Evolutionary conservation across 23 red algal genomes (phyloP).

Genomic region (Gracilariopsis chorda): DNA sequence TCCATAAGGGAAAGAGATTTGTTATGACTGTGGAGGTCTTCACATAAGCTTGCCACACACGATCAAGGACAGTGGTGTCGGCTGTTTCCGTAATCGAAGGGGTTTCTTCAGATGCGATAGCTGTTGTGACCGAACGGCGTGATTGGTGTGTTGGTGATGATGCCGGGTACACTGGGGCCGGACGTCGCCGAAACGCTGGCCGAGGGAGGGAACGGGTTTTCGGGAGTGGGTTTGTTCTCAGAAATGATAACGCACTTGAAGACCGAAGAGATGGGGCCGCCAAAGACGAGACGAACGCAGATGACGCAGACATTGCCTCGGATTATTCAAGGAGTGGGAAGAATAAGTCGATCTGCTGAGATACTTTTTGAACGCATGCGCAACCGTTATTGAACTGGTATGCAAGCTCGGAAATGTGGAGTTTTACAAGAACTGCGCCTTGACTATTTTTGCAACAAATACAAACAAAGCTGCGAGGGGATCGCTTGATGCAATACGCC

Average conservation of each 20-base stretch:
- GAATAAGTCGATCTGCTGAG: too few relatives aligned
- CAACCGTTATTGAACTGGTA: too few relatives aligned
- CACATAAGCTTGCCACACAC: conserved; percentile 45
- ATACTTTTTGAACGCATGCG: too few relatives aligned
- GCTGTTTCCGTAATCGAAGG: neutral
- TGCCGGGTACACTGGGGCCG: neutral
- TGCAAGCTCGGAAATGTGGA: too few relatives aligned
- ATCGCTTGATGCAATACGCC: too few relatives aligned
- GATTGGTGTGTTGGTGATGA: neutral
- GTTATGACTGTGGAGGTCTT: conserved; percentile 81
- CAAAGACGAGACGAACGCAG: neutral
- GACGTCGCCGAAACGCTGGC: neutral
- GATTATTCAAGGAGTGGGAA: too few relatives aligned
- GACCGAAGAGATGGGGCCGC: neutral
- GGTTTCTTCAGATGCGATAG: neutral
- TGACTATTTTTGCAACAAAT: too few relatives aligned
- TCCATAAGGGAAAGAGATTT: conserved; percentile 98
- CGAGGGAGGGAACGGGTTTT: neutral
- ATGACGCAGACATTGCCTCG: neutral
- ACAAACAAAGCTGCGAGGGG: too few relatives aligned
- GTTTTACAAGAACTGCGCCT: too few relatives aligned
- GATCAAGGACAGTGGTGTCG: neutral
- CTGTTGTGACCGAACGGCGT: neutral
- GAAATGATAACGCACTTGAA: neutral
- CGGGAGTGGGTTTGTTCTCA: neutral